Evolutionary conservation across 805 yeast genomes (phyloP).

Genomic region (Lipomyces mesembrius): DNA sequence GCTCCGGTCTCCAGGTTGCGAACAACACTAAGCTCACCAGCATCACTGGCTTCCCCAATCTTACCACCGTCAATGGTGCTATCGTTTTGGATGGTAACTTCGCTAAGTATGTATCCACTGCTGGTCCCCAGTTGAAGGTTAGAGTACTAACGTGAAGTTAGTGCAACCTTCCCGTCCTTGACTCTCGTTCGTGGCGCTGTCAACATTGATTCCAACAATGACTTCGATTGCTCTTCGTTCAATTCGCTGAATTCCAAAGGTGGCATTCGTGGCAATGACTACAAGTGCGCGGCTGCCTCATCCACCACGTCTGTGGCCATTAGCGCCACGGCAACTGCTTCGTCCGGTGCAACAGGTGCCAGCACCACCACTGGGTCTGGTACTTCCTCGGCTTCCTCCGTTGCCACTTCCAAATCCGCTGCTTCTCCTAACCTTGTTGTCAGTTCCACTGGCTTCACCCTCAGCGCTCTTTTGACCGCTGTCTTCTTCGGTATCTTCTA

Average conservation of each 20-base stretch:
- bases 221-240: constrained; percentile 81
- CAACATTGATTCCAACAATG: constrained; percentile 72
- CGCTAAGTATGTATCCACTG: constrained; percentile 49
- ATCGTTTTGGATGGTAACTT: constrained; percentile 79
- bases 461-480: constrained; percentile 40
- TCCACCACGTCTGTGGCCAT: constrained; percentile 53
- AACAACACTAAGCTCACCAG: constrained; percentile 76
- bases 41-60: constrained; percentile 73
- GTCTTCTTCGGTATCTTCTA: constrained; percentile 37
- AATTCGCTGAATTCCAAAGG: constrained; percentile 73
- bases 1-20: constrained; percentile 87
- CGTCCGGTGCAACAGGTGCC: constrained; percentile 39
- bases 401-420: constrained; percentile 45
- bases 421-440: constrained; percentile 45
- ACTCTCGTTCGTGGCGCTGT: constrained; percentile 91
- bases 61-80: constrained; percentile 86
- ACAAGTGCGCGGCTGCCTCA: constrained; percentile 70
- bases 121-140: too few species aligned
- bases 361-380: constrained; percentile 46
- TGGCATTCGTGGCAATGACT: constrained; percentile 88
- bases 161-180: constrained; percentile 73
- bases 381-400: constrained; percentile 51
- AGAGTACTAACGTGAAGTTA: not conserved
- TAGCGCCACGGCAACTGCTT: constrained; percentile 37
- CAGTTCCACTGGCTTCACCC: constrained; percentile 42